A percentile compares a stretch with the other conserved stretches of the same genome.
Evolutionary conservation across 1,139 yeast genomes (phyloP).

Genomic region (Blastobotrys apis): DNA sequence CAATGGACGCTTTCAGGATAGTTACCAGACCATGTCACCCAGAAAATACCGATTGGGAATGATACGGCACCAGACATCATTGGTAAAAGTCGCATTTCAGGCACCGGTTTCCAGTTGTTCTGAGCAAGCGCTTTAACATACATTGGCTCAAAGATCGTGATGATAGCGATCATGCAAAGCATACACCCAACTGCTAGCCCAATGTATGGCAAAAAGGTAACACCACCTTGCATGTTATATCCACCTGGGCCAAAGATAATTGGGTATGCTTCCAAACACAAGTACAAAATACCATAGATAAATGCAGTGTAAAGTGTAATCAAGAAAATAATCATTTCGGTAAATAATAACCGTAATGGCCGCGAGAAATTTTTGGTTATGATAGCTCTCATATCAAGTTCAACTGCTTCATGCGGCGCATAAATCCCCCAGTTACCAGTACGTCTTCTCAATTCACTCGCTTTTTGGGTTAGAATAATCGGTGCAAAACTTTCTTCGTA

Average conservation of each 20-base stretch:
- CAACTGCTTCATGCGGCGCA: slow-evolving; percentile 76
- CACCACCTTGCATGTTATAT: slow-evolving; percentile 49
- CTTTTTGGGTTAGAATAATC: slow-evolving; percentile 43
- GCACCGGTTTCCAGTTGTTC: slow-evolving; percentile 59
- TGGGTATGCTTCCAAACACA: slow-evolving; percentile 77
- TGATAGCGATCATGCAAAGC: slow-evolving; percentile 13
- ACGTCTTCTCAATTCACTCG: slow-evolving; percentile 46
- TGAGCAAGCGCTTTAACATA: slow-evolving; percentile 41
- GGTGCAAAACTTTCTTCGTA: slow-evolving; percentile 42
- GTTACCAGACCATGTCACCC: slow-evolving; percentile 85
- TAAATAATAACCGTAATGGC: slow-evolving; percentile 62
- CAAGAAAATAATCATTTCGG: slow-evolving; percentile 69
- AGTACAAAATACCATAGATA: slow-evolving; percentile 78
- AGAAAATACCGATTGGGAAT: slow-evolving; percentile 73
- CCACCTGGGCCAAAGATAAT: slow-evolving; percentile 60
- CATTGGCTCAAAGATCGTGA: slow-evolving; percentile 34
- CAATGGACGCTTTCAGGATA: slow-evolving; percentile 66
- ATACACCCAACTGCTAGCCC: slow-evolving; percentile 44
- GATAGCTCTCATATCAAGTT: slow-evolving; percentile 58
- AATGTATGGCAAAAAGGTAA: slow-evolving; percentile 48
- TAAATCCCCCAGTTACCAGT: slow-evolving; percentile 70
- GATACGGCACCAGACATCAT: slow-evolving; percentile 65
- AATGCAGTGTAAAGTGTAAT: slow-evolving; percentile 75
- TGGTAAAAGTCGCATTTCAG: slow-evolving; percentile 75
- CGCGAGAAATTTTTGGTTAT: slow-evolving; percentile 64